Evolutionary conservation across 176 grass and related monocot species (phyloP).

Genomic region (Raddia distichophylla): DNA sequence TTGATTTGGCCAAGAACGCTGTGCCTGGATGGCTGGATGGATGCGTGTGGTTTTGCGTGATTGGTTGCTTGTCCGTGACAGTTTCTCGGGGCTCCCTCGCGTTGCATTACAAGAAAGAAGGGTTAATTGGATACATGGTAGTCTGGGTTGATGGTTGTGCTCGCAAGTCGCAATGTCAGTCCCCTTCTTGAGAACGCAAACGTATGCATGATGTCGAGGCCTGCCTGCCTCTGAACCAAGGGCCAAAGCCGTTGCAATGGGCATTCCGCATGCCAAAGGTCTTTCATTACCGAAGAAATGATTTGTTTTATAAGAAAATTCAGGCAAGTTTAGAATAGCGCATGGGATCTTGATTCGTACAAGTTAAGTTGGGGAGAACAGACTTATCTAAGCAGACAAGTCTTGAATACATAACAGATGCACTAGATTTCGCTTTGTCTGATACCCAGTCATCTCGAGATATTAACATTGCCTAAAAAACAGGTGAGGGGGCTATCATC

Average conservation of each 20-base stretch:
- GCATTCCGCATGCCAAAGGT: neutral
- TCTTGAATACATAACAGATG: neutral
- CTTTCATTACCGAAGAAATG: neutral
- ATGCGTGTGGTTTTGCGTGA: too few relatives aligned
- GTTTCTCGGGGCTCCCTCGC: too few relatives aligned
- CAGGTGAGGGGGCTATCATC: neutral
- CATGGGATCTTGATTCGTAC: neutral
- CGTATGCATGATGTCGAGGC: neutral
- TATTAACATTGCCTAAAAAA: neutral
- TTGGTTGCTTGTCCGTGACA: too few relatives aligned
- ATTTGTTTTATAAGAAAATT: neutral
- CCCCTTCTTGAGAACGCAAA: neutral
- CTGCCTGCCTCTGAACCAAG: neutral
- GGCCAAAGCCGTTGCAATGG: neutral
- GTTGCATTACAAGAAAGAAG: neutral
- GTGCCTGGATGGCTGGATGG: neutral
- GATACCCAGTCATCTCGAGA: neutral
- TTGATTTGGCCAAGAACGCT: neutral
- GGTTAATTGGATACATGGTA: neutral
- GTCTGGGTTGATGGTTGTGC: neutral
- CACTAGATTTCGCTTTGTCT: conserved; percentile 11
- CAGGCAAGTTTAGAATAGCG: neutral
- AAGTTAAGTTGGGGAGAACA: too few relatives aligned
- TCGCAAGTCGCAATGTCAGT: neutral
- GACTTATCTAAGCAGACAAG: too few relatives aligned